Conservation (phyloP, 495 filamentous ascomycete genomes). For the Talaromyces liani region DNA sequence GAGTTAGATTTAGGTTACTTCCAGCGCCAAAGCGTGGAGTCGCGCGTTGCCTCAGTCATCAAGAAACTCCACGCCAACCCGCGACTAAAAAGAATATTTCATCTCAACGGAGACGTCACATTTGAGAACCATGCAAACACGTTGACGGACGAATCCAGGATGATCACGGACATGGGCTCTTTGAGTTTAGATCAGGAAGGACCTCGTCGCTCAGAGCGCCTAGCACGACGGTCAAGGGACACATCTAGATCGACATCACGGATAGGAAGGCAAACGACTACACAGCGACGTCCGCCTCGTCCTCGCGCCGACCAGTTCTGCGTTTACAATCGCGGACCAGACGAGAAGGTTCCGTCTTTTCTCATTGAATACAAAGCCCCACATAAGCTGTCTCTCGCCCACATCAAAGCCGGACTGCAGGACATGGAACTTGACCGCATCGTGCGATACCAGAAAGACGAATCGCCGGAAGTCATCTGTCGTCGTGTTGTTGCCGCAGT, state of each 20-base stretch:
- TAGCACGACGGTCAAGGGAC: conserved; percentile 3
- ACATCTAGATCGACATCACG: neutral
- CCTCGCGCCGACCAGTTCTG: conserved; percentile 35
- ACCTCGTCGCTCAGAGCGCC: conserved; percentile 4
- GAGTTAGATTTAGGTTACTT: too few relatives aligned
- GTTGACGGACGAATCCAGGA: neutral
- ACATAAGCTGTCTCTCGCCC: conserved; percentile 26
- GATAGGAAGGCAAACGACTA: neutral
- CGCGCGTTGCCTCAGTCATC: conserved; percentile 10
- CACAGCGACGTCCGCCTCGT: neutral
- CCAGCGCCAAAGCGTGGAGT: conserved; percentile 5
- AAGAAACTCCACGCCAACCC: conserved; percentile 7
- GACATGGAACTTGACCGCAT: conserved; percentile 18
- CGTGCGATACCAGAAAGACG: conserved; percentile 11
- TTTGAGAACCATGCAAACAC: neutral
- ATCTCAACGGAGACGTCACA: neutral
- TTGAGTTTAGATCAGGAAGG: neutral
- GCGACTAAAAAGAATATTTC: conserved; percentile 6
- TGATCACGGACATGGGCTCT: neutral
- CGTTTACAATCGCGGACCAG: conserved; percentile 25
- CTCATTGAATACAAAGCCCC: conserved; percentile 37
- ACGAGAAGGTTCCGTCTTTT: conserved; percentile 17
- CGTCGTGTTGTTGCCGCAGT: conserved; percentile 19
- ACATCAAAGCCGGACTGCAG: conserved; percentile 22
- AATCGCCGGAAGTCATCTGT: conserved; percentile 10